These are phyloP conservation scores for Metschnikowia bowlesiae DNA, from an alignment of 805 yeast genomes.

Conservation along the genomic window DNA sequence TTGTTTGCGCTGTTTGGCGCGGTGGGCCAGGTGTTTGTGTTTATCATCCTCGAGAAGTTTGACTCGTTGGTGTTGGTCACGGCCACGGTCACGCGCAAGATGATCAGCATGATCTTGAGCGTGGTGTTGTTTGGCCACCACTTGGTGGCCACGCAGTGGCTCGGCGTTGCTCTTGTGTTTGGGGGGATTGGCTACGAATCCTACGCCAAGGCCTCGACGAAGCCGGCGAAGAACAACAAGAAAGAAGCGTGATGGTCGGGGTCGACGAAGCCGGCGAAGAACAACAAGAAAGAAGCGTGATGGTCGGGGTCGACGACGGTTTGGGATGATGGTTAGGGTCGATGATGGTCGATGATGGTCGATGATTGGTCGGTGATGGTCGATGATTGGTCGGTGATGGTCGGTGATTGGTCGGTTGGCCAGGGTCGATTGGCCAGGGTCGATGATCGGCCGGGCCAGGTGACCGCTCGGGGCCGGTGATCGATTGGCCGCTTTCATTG, in stretches of 20 bases:
- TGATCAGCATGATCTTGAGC: conserved; percentile 90
- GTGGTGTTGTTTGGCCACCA: conserved; percentile 83
- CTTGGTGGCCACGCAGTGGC: conserved; percentile 63
- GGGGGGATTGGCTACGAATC: conserved; percentile 85
- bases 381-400: too few relatives aligned
- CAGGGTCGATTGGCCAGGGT: too few relatives aligned
- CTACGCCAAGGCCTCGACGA: conserved; percentile 19
- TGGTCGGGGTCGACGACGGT: too few relatives aligned
- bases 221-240: background rate
- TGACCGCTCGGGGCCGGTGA: too few relatives aligned
- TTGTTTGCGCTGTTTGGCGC: conserved; percentile 79
- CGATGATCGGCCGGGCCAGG: too few relatives aligned
- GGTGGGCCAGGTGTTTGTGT: conserved; percentile 91
- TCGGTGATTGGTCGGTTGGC: too few relatives aligned
- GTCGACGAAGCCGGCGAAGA: background rate
- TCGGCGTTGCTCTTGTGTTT: conserved; percentile 76
- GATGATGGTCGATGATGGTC: too few relatives aligned
- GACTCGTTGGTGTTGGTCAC: conserved; percentile 85
- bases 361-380: too few relatives aligned
- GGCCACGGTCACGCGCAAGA: conserved; percentile 93
- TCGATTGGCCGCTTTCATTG: too few relatives aligned
- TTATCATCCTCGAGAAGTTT: conserved; percentile 74
- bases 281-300: background rate
- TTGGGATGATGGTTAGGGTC: too few relatives aligned
- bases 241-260: background rate